Conservation (phyloP, 1,284 basidiomycete species). For the Ustilago tritici region DNA sequence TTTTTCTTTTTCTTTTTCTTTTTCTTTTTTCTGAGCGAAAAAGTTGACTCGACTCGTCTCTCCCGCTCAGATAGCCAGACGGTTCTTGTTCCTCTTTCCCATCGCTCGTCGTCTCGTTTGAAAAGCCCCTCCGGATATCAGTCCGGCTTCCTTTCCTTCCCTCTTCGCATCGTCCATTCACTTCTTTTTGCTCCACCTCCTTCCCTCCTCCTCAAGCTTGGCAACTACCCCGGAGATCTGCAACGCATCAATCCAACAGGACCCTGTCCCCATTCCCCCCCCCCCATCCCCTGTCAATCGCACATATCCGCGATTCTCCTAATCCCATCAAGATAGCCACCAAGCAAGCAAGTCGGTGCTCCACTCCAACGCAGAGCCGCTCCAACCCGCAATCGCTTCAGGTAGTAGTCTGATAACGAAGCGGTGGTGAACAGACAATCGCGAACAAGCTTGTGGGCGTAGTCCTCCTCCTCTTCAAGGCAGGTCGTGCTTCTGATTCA, state of each 20-base stretch:
- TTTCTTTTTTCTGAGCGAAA: conserved; percentile 4
- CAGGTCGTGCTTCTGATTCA: conserved; percentile 15
- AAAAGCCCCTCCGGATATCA: conserved; percentile 45
- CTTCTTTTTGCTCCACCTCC: conserved; percentile 17
- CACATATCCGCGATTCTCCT: conserved; percentile 32
- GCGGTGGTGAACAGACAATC: conserved; percentile 2
- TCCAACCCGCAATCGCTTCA: conserved; percentile 14
- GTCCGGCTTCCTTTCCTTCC: conserved; percentile 34
- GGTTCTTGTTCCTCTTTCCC: conserved; percentile 1
- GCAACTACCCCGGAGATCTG: conserved; percentile 47
- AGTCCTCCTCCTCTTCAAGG: neutral
- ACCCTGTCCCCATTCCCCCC: conserved; percentile 7
- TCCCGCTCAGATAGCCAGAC: conserved; percentile 25
- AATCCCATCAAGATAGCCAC: neutral
- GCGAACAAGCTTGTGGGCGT: conserved; percentile 1
- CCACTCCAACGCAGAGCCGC: conserved; percentile 27
- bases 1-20: neutral
- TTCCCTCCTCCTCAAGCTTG: conserved; percentile 22
- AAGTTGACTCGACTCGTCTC: conserved; percentile 1
- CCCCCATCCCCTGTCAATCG: conserved; percentile 24
- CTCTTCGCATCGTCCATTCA: conserved; percentile 10
- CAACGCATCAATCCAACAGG: neutral
- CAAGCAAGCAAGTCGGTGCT: conserved; percentile 12
- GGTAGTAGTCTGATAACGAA: conserved; percentile 16
- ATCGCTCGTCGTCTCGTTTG: neutral